Base-by-base conservation (phyloP, 2,329 filamentous ascomycete genomes). In the Aspergillus vadensis region DNA sequence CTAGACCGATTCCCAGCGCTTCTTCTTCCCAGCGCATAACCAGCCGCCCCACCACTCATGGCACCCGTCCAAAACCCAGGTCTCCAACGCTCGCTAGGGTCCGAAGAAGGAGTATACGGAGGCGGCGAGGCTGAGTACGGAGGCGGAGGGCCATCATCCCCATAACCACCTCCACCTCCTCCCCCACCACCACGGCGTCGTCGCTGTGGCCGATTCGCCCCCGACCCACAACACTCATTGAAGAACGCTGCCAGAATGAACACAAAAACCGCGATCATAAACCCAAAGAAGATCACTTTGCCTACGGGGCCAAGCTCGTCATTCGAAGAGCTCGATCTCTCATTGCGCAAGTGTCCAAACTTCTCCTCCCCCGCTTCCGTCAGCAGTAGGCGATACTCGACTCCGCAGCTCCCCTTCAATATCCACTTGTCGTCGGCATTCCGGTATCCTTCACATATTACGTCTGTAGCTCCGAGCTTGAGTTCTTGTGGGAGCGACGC, bases 401-500 rank as follows among this genome's bases (percentile, higher is more conserved):
- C 93, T 14, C 90, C 95, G 77, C 94, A 98, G 75, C 91, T 95
- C 21, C 95, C 95, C 70, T 91, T 92, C 57, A 98, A 79, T n/a
- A 98, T 85, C 75, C 92, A 96, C 0, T 87, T 86, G 74, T 98
- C 95, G 50, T 94, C 86, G 0, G 88, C 78, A 14, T 80, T 82
- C 60, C 85, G 81, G 78, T 97, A 98, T 10, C 95, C 94, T 73
- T 99, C 94, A 76, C 95, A 99, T 10, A 92, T 82, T 58, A 98
- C 94, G 63, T 98, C 93, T 10, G 94, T 97, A 63, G 85, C 84
- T 59, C 91, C 93, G 27, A 98, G 86, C 76, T 88, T 89, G 76
- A 88, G 87, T 65, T 88, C 86, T 10, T 80, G 74, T 0, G 86
- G 86, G 1, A 88, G 74, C 2, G 81, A 80, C 5, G 86, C 85